phyloP scores from a whole-genome alignment of 306 rosid genomes.

The Vigna angularis region DNA sequence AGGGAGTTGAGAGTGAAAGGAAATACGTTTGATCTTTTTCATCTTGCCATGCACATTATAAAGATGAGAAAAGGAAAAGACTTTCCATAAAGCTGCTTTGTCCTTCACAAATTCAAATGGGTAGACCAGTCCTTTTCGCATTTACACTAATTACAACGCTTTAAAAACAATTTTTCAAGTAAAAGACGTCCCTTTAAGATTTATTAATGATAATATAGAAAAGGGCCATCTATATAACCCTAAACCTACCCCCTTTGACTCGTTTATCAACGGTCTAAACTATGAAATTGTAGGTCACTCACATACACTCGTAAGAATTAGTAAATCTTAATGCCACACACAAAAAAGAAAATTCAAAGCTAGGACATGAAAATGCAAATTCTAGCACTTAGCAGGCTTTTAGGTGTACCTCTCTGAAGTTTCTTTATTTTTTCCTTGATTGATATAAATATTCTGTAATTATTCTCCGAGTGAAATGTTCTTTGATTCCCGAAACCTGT shows the following conservation, averaged over 20 bases:
- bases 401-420: constrained; percentile 52
- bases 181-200: constrained; percentile 39
- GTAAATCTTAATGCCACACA: constrained; percentile 25
- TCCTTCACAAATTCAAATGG: constrained; percentile 58
- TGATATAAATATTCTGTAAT: constrained; percentile 60
- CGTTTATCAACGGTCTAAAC: constrained; percentile 35
- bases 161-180: constrained; percentile 37
- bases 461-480: constrained; percentile 63
- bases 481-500: constrained; percentile 57
- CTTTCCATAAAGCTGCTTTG: constrained; percentile 71
- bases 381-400: constrained; percentile 58
- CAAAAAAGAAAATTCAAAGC: constrained; percentile 51
- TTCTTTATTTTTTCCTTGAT: constrained; percentile 46
- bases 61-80: constrained; percentile 50
- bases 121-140: constrained; percentile 61
- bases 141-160: constrained; percentile 49
- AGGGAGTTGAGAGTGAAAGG: constrained; percentile 55
- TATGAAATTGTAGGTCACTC: background rate
- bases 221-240: constrained; percentile 44
- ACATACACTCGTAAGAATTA: background rate
- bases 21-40: constrained; percentile 66
- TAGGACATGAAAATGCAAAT: constrained; percentile 52
- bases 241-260: constrained; percentile 54
- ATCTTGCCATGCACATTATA: constrained; percentile 61
- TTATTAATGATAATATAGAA: constrained; percentile 40